These are phyloP conservation scores for Emmonsiellopsis sp. DNA, from an alignment of 2,329 filamentous ascomycete species.

Conservation along the genomic window DNA sequence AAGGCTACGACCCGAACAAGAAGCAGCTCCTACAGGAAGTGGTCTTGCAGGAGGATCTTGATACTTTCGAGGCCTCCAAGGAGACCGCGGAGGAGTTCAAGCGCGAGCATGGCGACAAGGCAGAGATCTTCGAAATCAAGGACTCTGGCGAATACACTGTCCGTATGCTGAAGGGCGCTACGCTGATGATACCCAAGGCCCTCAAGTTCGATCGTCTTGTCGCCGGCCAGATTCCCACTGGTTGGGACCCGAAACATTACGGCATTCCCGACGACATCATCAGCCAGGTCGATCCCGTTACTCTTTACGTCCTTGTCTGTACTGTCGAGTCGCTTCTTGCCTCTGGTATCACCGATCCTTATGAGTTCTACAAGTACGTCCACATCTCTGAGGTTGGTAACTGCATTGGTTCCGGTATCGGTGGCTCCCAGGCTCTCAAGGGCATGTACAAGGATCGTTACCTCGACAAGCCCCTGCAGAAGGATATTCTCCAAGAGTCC, in stretches of 20 bases:
- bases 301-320: constrained; percentile 87
- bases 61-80: constrained; percentile 94
- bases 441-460: constrained; percentile 98
- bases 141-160: constrained; percentile 93
- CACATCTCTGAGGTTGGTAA: constrained; percentile 97
- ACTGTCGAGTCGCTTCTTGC: constrained; percentile 86
- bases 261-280: constrained; percentile 97
- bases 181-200: constrained; percentile 91
- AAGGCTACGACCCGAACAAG: constrained; percentile 94
- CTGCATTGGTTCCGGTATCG: constrained; percentile 96
- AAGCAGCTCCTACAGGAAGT: constrained; percentile 98
- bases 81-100: constrained; percentile 97
- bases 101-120: constrained; percentile 93
- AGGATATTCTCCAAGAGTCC: constrained; percentile 97
- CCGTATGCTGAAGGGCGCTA: constrained; percentile 89
- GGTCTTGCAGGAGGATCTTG: constrained; percentile 91
- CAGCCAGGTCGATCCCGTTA: constrained; percentile 92
- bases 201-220: constrained; percentile 95
- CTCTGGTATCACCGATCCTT: constrained; percentile 94
- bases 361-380: constrained; percentile 99
- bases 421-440: constrained; percentile 81
- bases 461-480: constrained; percentile 94
- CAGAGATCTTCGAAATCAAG: constrained; percentile 90
- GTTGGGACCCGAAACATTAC: constrained; percentile 94
- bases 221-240: constrained; percentile 91